Conservation (phyloP, 169 alveolate genomes). For the Eimeria brunetti region DNA sequence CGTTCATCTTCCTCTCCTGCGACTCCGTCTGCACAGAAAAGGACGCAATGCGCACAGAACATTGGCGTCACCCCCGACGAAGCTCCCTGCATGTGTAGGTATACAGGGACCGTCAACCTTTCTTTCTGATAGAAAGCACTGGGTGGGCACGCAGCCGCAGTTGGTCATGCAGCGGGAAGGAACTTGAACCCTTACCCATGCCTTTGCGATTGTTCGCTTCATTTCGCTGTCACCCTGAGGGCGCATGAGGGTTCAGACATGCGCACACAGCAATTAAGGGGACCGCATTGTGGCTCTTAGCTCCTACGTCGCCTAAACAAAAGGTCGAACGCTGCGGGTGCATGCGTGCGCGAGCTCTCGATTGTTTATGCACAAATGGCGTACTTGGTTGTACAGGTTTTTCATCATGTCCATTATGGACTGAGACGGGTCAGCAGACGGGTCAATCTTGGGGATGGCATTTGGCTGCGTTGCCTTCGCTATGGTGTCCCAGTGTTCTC, state of each 20-base stretch:
- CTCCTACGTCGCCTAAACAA: not conserved
- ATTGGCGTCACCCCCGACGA: too few species aligned
- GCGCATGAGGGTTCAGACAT: not conserved
- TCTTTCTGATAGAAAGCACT: too few species aligned
- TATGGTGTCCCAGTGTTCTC: slow-evolving; percentile 63
- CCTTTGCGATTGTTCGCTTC: slow-evolving; percentile 67
- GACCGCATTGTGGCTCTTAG: not conserved
- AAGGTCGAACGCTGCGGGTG: not conserved
- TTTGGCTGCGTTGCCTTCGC: slow-evolving; percentile 24
- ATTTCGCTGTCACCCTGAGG: slow-evolving; percentile 68
- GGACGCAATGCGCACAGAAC: not conserved
- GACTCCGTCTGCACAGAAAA: slow-evolving; percentile 62
- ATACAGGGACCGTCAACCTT: too few species aligned
- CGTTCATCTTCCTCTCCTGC: slow-evolving; percentile 58
- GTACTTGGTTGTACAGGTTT: slow-evolving; percentile 42
- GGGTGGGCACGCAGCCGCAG: too few species aligned
- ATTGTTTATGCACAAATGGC: not conserved
- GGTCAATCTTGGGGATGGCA: slow-evolving; percentile 42
- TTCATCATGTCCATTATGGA: slow-evolving; percentile 72
- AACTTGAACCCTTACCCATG: slow-evolving; percentile 69
- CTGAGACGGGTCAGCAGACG: slow-evolving; percentile 57
- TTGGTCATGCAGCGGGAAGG: too few species aligned
- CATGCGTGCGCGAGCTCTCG: not conserved
- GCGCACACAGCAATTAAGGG: not conserved
- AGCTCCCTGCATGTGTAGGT: too few species aligned